phyloP scores from a whole-genome alignment of 306 rosid genomes.

The Heteromeles arbutifolia region DNA sequence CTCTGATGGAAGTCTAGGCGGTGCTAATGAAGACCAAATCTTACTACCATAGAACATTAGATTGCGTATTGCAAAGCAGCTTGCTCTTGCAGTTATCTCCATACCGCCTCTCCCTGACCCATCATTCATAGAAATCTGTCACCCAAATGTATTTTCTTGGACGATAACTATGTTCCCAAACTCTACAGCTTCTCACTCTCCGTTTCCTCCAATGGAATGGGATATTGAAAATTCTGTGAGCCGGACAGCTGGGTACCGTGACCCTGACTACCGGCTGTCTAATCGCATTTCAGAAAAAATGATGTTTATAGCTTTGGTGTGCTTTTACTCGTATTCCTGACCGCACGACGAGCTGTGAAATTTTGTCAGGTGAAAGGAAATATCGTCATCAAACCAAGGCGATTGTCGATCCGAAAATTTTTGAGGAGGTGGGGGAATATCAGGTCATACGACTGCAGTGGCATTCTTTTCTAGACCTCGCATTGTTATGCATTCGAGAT shows the following conservation, averaged over 20 bases:
- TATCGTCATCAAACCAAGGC: no score
- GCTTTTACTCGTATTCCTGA: neutral
- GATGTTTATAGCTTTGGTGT: neutral
- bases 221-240: neutral
- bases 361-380: no score
- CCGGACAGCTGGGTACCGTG: neutral
- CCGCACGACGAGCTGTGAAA: no score
- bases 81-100: neutral
- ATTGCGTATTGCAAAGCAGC: neutral
- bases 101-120: neutral
- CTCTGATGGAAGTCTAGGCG: neutral
- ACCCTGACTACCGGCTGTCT: fast-evolving
- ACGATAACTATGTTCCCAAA: neutral
- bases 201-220: neutral
- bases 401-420: no score
- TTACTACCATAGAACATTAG: neutral
- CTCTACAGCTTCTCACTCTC: neutral
- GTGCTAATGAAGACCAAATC: no score
- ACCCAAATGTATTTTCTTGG: neutral
- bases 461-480: neutral
- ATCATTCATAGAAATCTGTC: neutral
- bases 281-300: no score
- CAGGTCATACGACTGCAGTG: neutral
- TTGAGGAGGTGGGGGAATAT: no score
- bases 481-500: neutral